Conservation (phyloP, 768 basidiomycete genomes). For the Roridomyces roridus region DNA sequence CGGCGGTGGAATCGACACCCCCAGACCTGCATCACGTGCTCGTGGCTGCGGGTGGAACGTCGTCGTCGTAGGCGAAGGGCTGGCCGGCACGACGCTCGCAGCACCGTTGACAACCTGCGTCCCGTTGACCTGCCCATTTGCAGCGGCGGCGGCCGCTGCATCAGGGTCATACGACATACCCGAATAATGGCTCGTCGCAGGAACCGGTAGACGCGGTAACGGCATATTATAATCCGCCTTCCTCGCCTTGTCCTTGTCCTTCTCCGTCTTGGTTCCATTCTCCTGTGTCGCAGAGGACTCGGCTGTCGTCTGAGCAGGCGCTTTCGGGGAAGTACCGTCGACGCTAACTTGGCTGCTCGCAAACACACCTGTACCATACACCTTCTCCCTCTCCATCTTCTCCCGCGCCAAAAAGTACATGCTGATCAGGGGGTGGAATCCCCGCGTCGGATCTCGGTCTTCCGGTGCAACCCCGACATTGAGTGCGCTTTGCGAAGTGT, state of each 20-base stretch:
- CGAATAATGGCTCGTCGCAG: slow-evolving; percentile 82
- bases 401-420: slow-evolving; percentile 97
- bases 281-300: slow-evolving; percentile 26
- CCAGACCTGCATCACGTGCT: slow-evolving; percentile 66
- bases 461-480: slow-evolving; percentile 29
- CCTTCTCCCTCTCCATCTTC: slow-evolving; percentile 92
- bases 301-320: neutral
- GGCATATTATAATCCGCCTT: slow-evolving; percentile 84
- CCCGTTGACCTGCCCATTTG: slow-evolving; percentile 16
- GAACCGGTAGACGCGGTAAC: slow-evolving; percentile 80
- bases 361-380: slow-evolving; percentile 94
- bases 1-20: slow-evolving; percentile 48
- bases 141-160: slow-evolving; percentile 25
- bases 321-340: slow-evolving; percentile 4
- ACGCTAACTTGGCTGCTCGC: slow-evolving; percentile 88
- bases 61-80: slow-evolving; percentile 66
- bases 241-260: slow-evolving; percentile 53
- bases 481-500: slow-evolving; percentile 19
- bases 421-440: slow-evolving; percentile 93
- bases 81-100: slow-evolving; percentile 25
- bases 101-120: slow-evolving; percentile 6
- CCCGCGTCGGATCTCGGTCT: slow-evolving; percentile 82
- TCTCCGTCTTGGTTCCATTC: slow-evolving; percentile 28
- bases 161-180: slow-evolving; percentile 79
- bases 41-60: slow-evolving; percentile 67